Conservation (phyloP, 2,329 filamentous ascomycete species). For the Xylariaceae sp. region DNA sequence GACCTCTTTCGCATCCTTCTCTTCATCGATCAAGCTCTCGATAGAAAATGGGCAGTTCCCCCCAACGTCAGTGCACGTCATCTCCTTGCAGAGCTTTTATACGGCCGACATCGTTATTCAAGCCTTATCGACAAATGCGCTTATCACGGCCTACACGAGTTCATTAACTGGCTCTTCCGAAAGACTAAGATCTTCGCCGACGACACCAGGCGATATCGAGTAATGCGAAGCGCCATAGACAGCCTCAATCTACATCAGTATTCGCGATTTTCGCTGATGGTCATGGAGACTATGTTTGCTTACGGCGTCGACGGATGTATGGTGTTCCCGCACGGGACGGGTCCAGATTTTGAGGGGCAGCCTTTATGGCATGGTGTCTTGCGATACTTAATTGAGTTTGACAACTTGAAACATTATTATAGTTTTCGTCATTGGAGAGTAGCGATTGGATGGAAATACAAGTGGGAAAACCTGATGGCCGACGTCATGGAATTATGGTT, state of each 20-base stretch:
- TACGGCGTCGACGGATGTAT: background rate
- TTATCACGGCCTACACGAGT: background rate
- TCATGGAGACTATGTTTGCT: background rate
- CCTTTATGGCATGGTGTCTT: background rate
- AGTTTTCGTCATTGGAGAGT: no score
- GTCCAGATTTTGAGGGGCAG: background rate
- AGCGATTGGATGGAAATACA: no score
- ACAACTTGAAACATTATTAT: no score
- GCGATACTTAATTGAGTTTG: no score
- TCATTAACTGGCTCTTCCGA: constrained; percentile 3
- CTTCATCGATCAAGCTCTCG: background rate
- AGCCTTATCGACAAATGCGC: background rate
- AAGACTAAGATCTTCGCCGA: background rate
- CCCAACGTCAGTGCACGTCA: no score
- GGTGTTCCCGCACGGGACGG: background rate
- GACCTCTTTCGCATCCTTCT: background rate
- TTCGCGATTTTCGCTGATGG: no score
- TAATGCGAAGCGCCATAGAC: no score
- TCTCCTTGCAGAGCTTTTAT: no score
- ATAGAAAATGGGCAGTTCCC: no score
- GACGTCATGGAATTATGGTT: background rate
- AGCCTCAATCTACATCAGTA: no score
- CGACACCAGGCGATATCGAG: background rate
- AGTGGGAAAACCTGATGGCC: background rate
- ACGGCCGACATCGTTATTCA: no score